Base-by-base conservation (phyloP, 202 grass and related monocot genomes). In the Elaeis oleifera region DNA sequence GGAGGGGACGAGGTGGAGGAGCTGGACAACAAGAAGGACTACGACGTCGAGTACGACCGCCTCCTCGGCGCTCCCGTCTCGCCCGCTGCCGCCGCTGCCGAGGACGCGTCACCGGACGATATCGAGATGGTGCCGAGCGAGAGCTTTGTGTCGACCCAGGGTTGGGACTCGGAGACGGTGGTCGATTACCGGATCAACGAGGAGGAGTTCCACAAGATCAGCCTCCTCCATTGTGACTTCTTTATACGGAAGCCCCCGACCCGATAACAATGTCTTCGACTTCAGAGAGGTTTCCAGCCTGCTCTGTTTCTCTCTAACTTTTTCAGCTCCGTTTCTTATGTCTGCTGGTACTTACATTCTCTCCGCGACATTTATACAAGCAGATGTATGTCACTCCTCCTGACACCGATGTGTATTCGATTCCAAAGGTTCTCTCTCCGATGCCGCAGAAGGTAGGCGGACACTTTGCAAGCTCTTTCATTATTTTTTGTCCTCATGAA, bases 21-120 rank as follows among this genome's bases (percentile, higher is more conserved):
- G 65, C 23, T 90, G 8, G 87, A 90, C 54, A 90, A 86, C 73
- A 84, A 91, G 76, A 77, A 84, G 76, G 92, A 97, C 76, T 97
- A 97, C 74, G 92, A 97, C 66, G 83, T 97, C 60, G 92, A 91
- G 81, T 91, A 97, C 58, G 92, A 97, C 77, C 79, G 76, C 69
- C 56, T 89, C 62, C 77, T 90, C 18, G 76, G 73, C 0, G 62
- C 71, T 67, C 73, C 70, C 65, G 27, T 60, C 27, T 52, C 61
- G 25, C 53, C 31, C 15, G 23, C 62, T 23, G 49, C 58, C 5
- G 36, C 58, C 1, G 29, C 54, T 18, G 62, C 14, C 9, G 71
- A 48, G 23, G 71, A 76, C 51, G 80, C 85, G 14, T 73, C 59
- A 50, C 70, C 59, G 52, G 76, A 79, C 27, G 81, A 76, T 51